Percentiles rank a stretch among this genome's conserved stretches.
These are phyloP conservation scores for Golubevia pallescens DNA, from an alignment of 1,284 basidiomycete species.

Conservation along the genomic window DNA sequence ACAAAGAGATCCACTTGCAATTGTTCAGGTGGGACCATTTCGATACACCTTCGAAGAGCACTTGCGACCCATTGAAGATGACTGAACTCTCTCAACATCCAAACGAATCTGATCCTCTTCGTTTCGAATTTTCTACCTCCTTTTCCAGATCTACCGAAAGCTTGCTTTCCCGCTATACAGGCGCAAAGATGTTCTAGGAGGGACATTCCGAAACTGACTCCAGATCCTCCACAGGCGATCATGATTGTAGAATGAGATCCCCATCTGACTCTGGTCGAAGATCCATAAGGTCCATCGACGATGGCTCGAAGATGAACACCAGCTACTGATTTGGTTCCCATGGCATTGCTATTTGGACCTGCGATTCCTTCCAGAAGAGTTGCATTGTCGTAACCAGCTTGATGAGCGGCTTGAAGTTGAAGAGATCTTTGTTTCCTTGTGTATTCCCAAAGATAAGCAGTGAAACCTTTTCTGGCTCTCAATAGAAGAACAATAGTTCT, in stretches of 20 bases:
- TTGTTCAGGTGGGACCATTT: constrained; percentile 70
- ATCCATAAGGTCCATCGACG: constrained; percentile 82
- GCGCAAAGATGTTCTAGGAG: constrained; percentile 76
- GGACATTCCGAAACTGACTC: constrained; percentile 77
- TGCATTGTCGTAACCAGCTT: neutral
- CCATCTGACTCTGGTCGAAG: constrained; percentile 74
- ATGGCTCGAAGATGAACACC: constrained; percentile 73
- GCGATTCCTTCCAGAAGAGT: too few species aligned
- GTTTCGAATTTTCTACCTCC: constrained; percentile 68
- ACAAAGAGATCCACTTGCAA: constrained; percentile 82
- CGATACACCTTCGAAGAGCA: constrained; percentile 73
- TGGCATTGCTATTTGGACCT: too few species aligned
- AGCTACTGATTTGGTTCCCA: too few species aligned
- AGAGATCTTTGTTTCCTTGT: constrained; percentile 31
- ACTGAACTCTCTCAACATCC: constrained; percentile 83
- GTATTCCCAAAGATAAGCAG: constrained; percentile 74
- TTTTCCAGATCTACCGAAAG: constrained; percentile 36
- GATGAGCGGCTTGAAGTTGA: neutral
- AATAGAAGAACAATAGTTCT: constrained; percentile 76
- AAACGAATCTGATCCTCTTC: constrained; percentile 77
- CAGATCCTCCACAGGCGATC: constrained; percentile 80
- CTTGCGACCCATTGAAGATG: constrained; percentile 83
- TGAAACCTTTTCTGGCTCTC: constrained; percentile 79
- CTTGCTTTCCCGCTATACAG: constrained; percentile 67
- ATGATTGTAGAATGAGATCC: constrained; percentile 71